A percentile compares a stretch with the other conserved stretches of the same genome.
phyloP scores from a whole-genome alignment of 164 flowering plant species.

The Chimonanthus praecox region DNA sequence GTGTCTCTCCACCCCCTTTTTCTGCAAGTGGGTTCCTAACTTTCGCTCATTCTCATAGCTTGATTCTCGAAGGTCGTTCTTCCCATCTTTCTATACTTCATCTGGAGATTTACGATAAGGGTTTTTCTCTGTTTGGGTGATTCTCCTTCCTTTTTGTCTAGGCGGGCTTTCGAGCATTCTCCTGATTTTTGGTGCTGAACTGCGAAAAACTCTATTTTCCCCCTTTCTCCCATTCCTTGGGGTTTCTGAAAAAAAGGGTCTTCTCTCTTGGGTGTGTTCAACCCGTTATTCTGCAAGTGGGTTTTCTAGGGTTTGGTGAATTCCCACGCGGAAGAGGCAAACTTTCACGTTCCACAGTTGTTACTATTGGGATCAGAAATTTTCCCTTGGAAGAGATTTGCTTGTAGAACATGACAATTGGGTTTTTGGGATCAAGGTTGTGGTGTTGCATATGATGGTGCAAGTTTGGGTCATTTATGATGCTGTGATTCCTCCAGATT shows the following conservation, averaged over 20 bases:
- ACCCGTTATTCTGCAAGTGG: not conserved
- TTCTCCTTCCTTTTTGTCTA: too few relatives aligned
- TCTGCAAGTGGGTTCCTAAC: not conserved
- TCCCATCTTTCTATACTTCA: not conserved
- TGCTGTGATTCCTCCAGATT: not conserved
- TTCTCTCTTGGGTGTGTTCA: not conserved
- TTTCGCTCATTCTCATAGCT: not conserved
- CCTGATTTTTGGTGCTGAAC: too few relatives aligned
- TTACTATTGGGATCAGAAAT: not conserved
- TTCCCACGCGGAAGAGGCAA: not conserved
- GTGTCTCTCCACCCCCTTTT: not conserved
- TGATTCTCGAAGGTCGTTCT: not conserved
- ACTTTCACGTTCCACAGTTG: not conserved
- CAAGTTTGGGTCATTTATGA: not conserved
- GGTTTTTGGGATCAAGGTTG: not conserved
- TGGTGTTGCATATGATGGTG: not conserved
- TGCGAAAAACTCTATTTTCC: too few relatives aligned
- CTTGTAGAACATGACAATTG: not conserved
- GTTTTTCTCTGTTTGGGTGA: not conserved
- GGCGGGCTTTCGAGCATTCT: too few relatives aligned
- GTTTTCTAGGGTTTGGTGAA: slow-evolving; percentile 3
- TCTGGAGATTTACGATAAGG: not conserved
- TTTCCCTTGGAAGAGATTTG: not conserved
- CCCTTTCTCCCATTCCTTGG: not conserved
- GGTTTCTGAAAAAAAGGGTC: not conserved